Evolutionary conservation across 2,329 filamentous ascomycete genomes (phyloP), one percentile per base, ranked within the genome.

Genomic region (Xylariaceae sp.): DNA sequence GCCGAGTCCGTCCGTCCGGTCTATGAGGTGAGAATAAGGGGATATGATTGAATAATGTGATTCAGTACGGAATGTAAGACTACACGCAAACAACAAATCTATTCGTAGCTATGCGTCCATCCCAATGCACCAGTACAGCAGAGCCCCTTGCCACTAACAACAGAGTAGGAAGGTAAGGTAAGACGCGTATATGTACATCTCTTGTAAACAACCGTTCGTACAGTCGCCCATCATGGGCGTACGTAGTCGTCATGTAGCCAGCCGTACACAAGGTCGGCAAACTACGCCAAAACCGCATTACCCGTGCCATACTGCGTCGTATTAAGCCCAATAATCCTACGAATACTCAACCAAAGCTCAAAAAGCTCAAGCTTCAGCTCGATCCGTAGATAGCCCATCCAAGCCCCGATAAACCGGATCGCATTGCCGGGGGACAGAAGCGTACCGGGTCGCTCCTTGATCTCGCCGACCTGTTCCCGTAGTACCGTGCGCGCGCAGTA

Each of bases 401-500:
- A 87, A 0, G 85, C 86, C 0, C 75, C 74, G 6, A 86, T 62
- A 51, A 86, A 72, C 2, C 80, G 73, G 15, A 83, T 49, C 1
- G 82, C 74, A 62, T 87, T 88, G 4, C 74, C 69, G 7, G 84
- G 85, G 78, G 82, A 83, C 37, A 84, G 69, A n/a, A 85, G 68
- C 47, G 83, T 84, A 1, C 84, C 84, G 9, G 69, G 57, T 0
- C 71, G 72, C 50, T 70, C 68, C 55, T 75, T 73, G 56, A 88
- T 80, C 57, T 80, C 74, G 59, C 88, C 86, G 11, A 87, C 73
- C 67, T 84, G 80, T 72, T 89, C 86, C 64, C 84, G 74, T 64
- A 86, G 84, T 0, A 89, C 85, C 1, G 85, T 88, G 39, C 82
- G 78, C 30, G 83, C 81, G 73, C 86, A 88, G 74, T 89, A 89